A percentile compares a stretch with the other conserved stretches of the same genome.
These are phyloP conservation scores for Ogataea ramenticola DNA, from an alignment of 805 yeast genomes.

Conservation along the genomic window DNA sequence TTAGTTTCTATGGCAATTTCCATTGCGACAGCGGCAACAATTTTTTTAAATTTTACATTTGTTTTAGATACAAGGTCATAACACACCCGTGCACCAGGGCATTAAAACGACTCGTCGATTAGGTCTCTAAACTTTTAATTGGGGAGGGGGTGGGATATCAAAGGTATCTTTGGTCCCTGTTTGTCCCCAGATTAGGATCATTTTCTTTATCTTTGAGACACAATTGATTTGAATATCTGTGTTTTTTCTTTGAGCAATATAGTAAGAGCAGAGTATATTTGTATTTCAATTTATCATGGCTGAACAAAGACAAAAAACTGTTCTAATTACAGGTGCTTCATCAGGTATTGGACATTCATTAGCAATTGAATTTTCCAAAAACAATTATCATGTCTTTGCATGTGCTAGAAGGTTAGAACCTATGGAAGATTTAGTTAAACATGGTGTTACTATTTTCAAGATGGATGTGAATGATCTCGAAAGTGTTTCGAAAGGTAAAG, in stretches of 20 bases:
- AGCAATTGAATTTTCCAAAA: slow-evolving; percentile 34
- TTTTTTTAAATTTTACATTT: not conserved
- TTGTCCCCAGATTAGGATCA: too few species aligned
- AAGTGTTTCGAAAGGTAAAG: slow-evolving; percentile 37
- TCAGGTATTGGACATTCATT: slow-evolving; percentile 50
- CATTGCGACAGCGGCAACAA: too few species aligned
- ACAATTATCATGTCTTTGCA: slow-evolving; percentile 55
- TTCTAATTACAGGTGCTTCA: slow-evolving; percentile 54
- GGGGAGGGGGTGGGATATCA: too few species aligned
- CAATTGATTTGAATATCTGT: too few species aligned
- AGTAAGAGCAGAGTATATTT: too few species aligned
- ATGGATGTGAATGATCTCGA: slow-evolving; percentile 53
- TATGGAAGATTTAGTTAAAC: slow-evolving; percentile 43
- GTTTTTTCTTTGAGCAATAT: too few species aligned
- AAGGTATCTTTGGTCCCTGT: too few species aligned
- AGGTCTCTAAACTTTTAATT: too few species aligned
- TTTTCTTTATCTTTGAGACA: too few species aligned
- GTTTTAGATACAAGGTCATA: not conserved
- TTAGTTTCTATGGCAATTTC: not conserved
- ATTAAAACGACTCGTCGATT: too few species aligned
- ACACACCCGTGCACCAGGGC: too few species aligned
- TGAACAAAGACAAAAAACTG: slow-evolving; percentile 18
- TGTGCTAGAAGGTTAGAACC: slow-evolving; percentile 63
- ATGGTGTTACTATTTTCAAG: slow-evolving; percentile 37
- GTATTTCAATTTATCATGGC: too few species aligned